Conservation (phyloP, 2,329 filamentous ascomycete species). For the Pyricularia grisea region DNA sequence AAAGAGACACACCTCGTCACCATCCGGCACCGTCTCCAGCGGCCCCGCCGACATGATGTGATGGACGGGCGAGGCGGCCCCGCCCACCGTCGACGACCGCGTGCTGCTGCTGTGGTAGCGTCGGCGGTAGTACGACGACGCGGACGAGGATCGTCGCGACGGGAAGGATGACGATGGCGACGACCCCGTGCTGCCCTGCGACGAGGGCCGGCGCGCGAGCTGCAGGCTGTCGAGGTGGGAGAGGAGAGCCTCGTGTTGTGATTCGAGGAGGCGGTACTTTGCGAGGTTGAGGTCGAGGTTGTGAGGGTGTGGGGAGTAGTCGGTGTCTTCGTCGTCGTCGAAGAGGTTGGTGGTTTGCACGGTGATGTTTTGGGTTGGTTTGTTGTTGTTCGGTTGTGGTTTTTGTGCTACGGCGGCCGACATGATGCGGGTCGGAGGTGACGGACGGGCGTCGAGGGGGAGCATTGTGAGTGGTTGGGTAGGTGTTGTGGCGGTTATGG, state of each 20-base stretch:
- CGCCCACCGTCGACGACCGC: slow-evolving; percentile 13
- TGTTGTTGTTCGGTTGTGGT: not conserved
- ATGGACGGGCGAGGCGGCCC: slow-evolving; percentile 22
- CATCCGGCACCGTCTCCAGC: slow-evolving; percentile 32
- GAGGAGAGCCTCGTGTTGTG: slow-evolving; percentile 43
- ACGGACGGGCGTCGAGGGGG: not conserved
- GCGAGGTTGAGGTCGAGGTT: slow-evolving; percentile 40
- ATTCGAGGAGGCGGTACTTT: slow-evolving; percentile 43
- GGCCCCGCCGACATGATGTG: not conserved
- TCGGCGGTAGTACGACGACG: slow-evolving; percentile 8
- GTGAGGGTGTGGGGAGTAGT: slow-evolving; percentile 13
- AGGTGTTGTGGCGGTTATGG: not conserved
- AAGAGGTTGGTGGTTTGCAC: not conserved
- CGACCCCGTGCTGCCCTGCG: slow-evolving; percentile 35
- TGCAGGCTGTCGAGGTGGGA: slow-evolving; percentile 42
- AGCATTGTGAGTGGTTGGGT: not conserved
- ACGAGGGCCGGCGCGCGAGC: slow-evolving; percentile 33
- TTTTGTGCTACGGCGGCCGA: not conserved
- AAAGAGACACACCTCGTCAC: slow-evolving; percentile 29
- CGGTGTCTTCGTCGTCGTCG: not conserved
- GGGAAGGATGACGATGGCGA: slow-evolving; percentile 11
- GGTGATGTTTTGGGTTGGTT: not conserved
- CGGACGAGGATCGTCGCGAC: slow-evolving; percentile 14
- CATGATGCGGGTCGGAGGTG: not conserved
- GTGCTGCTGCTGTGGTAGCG: slow-evolving; percentile 10